Base-by-base conservation (phyloP, 2,329 filamentous ascomycete genomes). In the Mariannaea sp. region DNA sequence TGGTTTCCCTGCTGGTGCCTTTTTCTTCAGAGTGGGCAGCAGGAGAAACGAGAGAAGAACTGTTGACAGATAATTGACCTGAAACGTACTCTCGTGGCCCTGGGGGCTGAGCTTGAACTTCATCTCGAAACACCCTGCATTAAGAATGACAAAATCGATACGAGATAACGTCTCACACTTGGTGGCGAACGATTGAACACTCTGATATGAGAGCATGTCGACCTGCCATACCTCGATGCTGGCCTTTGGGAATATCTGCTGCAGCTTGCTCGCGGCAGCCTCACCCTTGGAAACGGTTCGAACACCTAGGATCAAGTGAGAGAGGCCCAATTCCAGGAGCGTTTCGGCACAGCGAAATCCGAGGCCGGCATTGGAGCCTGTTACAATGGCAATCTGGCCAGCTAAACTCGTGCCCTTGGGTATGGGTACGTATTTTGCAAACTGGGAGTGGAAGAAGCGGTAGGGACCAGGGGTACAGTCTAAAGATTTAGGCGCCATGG, bases 281-380 rank as follows among this genome's bases (percentile, higher is more conserved):
- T 79, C 69, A 7, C 80, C 80, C 41, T 74, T 78, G 4, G 65
- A 53, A 0, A 55, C 26, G 2, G 71, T 76, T 3, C 80, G 77
- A 1, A 80, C 77, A 5, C 73, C 77, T 3, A 82, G 64, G 50
- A 83, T 73, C 8, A 83, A 65, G 17, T 69, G 72, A 2, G 71
- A 71, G 10, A 80, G 66, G 1, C 67, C 64, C 7, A 75, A 57
- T 0, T 62, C 57, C 2, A 77, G 67, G 20, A 81, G 68, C 33
- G 76, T 74, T 1, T 66, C 62, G 12, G 73, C 68, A 1, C 73
- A 65, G 53, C 77, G 75, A n/a, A 77, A 69, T 1, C 80, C 80
- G 0, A 83, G 66, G 0, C 80, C 80, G 0, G 62, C 66, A 53
- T 80, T 82, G 16, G 72, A 66, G 1, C 80, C 80, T 0, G 79